phyloP scores from a whole-genome alignment of 352 stramenopile genomes.

The Phytophthora lateralis region DNA sequence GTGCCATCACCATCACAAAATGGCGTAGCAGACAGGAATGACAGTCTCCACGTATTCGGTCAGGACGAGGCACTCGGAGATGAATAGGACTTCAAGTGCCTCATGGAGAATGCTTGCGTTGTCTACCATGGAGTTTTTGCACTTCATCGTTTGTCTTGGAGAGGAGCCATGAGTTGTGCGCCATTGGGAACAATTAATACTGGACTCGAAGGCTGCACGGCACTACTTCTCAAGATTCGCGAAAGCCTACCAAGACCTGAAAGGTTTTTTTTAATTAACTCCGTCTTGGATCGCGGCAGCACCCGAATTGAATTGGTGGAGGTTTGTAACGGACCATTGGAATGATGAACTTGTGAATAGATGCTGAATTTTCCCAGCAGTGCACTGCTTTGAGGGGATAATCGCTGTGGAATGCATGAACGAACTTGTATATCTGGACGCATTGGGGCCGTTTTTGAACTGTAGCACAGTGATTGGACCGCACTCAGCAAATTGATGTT shows the following conservation, averaged over 20 bases:
- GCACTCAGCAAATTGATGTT: not conserved
- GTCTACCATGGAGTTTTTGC: not conserved
- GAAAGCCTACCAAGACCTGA: not conserved
- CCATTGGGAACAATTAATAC: not conserved
- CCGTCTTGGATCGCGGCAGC: not conserved
- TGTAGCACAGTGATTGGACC: not conserved
- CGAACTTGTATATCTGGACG: not conserved
- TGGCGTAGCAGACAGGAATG: slow-evolving; percentile 36
- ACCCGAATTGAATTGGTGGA: not conserved
- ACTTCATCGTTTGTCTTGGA: not conserved
- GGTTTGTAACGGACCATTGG: not conserved
- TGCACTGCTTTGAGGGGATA: not conserved
- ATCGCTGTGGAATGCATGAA: not conserved
- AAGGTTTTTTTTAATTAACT: too few species aligned
- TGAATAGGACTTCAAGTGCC: slow-evolving; percentile 30
- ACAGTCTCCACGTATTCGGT: slow-evolving; percentile 50
- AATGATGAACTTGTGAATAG: not conserved
- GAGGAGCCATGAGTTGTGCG: not conserved
- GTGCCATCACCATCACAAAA: slow-evolving; percentile 22
- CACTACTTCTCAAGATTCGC: not conserved
- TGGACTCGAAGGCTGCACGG: not conserved
- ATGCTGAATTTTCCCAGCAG: not conserved
- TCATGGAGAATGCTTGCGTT: slow-evolving; percentile 14
- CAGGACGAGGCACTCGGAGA: slow-evolving; percentile 41
- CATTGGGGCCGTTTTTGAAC: not conserved